These are phyloP conservation scores for Huntiella moniliformis DNA, from an alignment of 2,329 filamentous ascomycete genomes.

Conservation along the genomic window DNA sequence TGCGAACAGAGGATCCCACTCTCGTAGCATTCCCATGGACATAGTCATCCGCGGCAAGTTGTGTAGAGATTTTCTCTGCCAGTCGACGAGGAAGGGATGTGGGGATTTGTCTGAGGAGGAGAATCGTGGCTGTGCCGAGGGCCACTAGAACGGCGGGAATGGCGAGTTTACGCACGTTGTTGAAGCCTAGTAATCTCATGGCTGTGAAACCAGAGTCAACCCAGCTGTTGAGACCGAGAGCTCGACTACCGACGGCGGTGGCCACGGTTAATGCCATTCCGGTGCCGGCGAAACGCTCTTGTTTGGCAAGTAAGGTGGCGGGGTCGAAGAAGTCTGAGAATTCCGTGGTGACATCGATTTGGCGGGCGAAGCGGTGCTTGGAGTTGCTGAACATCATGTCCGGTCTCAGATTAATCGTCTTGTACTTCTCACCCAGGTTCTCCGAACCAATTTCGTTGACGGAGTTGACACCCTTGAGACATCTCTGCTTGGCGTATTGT, in stretches of 20 bases:
- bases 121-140: slow-evolving; percentile 42
- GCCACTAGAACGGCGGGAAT: slow-evolving; percentile 62
- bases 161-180: slow-evolving; percentile 63
- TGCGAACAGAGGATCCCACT: slow-evolving; percentile 70
- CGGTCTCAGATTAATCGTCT: slow-evolving; percentile 69
- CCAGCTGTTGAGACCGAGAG: slow-evolving; percentile 74
- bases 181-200: slow-evolving; percentile 60
- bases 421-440: slow-evolving; percentile 75
- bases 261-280: slow-evolving; percentile 87
- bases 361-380: slow-evolving; percentile 60
- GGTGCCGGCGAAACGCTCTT: slow-evolving; percentile 87
- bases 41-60: slow-evolving; percentile 72
- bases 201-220: slow-evolving; percentile 71
- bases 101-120: slow-evolving; percentile 73
- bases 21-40: slow-evolving; percentile 73
- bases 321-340: slow-evolving; percentile 87
- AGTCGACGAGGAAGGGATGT: slow-evolving; percentile 74
- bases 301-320: slow-evolving; percentile 60
- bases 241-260: slow-evolving; percentile 63
- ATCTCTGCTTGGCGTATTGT: slow-evolving; percentile 61
- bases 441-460: slow-evolving; percentile 79
- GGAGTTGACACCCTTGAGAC: slow-evolving; percentile 61
- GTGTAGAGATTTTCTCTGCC: slow-evolving; percentile 63
- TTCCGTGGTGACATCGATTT: slow-evolving; percentile 76
- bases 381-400: slow-evolving; percentile 88